Conservation (phyloP, 2,329 filamentous ascomycete genomes). For the Neodidymelliopsis sp. region DNA sequence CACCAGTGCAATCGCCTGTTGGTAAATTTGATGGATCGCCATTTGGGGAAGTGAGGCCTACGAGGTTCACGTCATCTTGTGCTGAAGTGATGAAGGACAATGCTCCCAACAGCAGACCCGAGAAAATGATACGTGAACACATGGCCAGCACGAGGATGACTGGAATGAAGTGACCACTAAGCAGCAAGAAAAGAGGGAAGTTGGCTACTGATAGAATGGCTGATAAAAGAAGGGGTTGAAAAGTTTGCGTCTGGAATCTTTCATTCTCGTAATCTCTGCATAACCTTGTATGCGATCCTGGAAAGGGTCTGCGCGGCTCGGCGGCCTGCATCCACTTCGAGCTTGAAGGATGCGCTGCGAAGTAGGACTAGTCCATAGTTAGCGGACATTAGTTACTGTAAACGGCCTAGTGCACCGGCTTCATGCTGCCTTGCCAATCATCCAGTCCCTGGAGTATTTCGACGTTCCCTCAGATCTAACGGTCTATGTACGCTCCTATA, state of each 20-base stretch:
- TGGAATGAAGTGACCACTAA: not conserved
- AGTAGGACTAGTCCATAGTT: not conserved
- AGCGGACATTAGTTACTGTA: constrained; percentile 9
- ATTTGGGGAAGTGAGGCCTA: not conserved
- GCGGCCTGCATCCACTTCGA: constrained; percentile 1
- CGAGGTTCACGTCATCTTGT: constrained; percentile 1
- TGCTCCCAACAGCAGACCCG: constrained; percentile 4
- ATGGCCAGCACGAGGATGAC: not conserved
- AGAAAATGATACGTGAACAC: constrained; percentile 6
- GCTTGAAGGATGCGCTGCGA: not conserved
- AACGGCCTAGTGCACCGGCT: not conserved
- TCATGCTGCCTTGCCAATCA: not conserved
- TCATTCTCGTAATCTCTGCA: not conserved
- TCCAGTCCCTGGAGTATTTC: not conserved
- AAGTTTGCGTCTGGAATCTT: not conserved
- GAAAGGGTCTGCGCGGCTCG: not conserved
- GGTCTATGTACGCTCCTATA: no score
- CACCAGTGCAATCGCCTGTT: constrained; percentile 22
- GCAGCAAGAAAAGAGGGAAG: constrained; percentile 3
- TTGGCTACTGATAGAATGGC: not conserved
- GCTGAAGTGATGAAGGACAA: constrained; percentile 7
- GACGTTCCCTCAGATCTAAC: no score
- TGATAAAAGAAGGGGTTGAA: not conserved
- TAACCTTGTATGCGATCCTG: not conserved
- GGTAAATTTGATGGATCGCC: not conserved